Base-by-base conservation (phyloP, 2,329 filamentous ascomycete genomes). In the Furcasterigmium sp. region DNA sequence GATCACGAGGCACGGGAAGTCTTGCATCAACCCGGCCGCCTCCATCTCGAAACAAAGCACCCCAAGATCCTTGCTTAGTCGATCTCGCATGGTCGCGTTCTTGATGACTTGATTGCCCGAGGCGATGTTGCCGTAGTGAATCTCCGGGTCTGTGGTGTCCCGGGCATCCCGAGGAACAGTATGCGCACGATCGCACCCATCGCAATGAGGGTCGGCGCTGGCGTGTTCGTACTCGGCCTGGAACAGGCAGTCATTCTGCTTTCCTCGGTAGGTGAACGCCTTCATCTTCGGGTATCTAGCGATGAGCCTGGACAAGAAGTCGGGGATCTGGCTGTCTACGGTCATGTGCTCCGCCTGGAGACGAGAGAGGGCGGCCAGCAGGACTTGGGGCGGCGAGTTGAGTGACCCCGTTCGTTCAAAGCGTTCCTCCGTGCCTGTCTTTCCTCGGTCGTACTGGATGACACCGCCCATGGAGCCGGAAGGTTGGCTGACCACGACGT, bases 31-130 rank as follows among this genome's bases (percentile, higher is more conserved):
- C 0, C 61, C 59, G 0, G 60, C 58, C 2, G 55, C 55, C n/a
- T 61, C 58, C 58, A 57, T 62, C 18, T 64, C 56, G 8, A 62
- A 51, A 3, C 59, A 62, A 0, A 57, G 39, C 0, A 54, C 40
- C 0, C 46, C 47, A 0, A 48, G 41, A 2, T 53, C 37, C 0
- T 30, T 17, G 0, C 55, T 52, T 6, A 67, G 42, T 0, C 45
- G 11, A 26, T 71, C 63, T 5, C 68, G 50, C 0, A 46, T 44
- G 0, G 14, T 2, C 1, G 54, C 59, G n/a, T 63, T 50, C 32
- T 63, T 67, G 42, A 72, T 62, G 0, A 69, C 57, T 2, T 53
- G 49, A 28, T 67, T 62, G 0, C 56, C 59, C 0, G 63, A 66
- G 0, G 58, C 60, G n/a, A 62, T 52, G 1, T 50, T 19, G 2